phyloP scores from a whole-genome alignment of 495 filamentous ascomycete genomes.

The Letharia columbiana region DNA sequence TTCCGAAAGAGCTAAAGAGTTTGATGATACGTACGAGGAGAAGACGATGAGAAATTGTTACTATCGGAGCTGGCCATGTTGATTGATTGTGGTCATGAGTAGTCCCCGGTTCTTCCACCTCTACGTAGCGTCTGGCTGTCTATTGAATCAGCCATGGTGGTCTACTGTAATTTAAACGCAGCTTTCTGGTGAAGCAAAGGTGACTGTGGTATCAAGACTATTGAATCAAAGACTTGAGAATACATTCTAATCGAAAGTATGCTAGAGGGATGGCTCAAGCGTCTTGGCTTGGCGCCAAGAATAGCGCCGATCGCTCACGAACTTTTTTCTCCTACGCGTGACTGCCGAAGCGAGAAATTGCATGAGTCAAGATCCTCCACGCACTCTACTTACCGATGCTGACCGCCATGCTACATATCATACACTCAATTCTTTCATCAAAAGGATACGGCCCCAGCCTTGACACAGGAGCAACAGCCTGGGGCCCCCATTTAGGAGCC shows the following conservation, averaged over 20 bases:
- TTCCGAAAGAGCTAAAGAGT: not conserved
- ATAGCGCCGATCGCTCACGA: not conserved
- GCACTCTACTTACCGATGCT: not conserved
- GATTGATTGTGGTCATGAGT: not conserved
- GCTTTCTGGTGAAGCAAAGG: not conserved
- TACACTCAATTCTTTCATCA: not conserved
- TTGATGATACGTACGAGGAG: slow-evolving; percentile 22
- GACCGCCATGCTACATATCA: not conserved
- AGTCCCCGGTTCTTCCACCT: not conserved
- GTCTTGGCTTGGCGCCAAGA: not conserved
- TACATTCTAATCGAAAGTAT: not conserved
- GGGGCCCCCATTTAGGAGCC: not conserved
- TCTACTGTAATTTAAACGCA: not conserved
- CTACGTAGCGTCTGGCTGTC: not conserved
- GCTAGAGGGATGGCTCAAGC: not conserved
- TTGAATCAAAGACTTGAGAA: not conserved
- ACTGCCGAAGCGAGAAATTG: too few relatives aligned
- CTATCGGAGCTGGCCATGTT: slow-evolving; percentile 20
- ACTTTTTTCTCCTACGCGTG: not conserved
- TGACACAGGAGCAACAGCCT: not conserved
- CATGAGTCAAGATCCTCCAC: not conserved
- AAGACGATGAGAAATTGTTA: slow-evolving; percentile 25
- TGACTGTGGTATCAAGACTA: not conserved
- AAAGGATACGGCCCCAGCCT: not conserved
- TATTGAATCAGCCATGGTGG: not conserved